Conservation (phyloP, 208 protist genomes). For the Crithidia fasciculata region DNA sequence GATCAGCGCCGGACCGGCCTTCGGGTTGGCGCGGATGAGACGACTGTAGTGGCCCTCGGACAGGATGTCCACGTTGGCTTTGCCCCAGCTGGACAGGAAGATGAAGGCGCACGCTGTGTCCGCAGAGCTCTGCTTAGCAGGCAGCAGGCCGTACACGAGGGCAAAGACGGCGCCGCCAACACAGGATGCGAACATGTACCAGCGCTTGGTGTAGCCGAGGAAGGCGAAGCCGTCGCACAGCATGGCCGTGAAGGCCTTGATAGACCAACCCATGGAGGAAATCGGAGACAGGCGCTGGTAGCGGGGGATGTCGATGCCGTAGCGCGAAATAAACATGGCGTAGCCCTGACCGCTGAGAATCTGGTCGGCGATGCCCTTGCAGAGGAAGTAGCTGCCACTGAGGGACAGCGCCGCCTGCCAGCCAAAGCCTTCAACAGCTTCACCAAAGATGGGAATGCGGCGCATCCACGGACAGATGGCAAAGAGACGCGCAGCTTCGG, state of each 20-base stretch:
- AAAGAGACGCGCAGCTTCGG: constrained; percentile 39
- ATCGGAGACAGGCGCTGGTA: constrained; percentile 64
- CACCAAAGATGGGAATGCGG: constrained; percentile 52
- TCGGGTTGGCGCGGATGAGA: constrained; percentile 56
- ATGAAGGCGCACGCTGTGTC: constrained; percentile 43
- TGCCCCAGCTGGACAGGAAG: constrained; percentile 59
- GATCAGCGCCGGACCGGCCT: constrained; percentile 55
- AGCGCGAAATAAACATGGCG: constrained; percentile 62
- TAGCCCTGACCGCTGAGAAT: constrained; percentile 36
- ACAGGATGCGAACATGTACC: constrained; percentile 61
- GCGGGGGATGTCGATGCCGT: constrained; percentile 33
- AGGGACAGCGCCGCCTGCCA: constrained; percentile 37
- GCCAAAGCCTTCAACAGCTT: constrained; percentile 48
- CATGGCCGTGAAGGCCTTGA: constrained; percentile 69
- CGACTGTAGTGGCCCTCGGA: constrained; percentile 82
- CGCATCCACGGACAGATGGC: constrained; percentile 29
- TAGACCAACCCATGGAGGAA: constrained; percentile 56
- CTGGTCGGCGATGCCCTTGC: constrained; percentile 62
- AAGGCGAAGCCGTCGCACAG: constrained; percentile 69
- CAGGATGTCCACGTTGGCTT: constrained; percentile 78
- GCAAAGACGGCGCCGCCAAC: constrained; percentile 46
- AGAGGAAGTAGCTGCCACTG: constrained; percentile 52
- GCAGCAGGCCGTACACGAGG: constrained; percentile 53
- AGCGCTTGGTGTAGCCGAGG: constrained; percentile 79
- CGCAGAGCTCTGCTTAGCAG: constrained; percentile 41